Evolutionary conservation across 2,329 filamentous ascomycete species (phyloP).

Genomic region (Zymoseptoria brevis): DNA sequence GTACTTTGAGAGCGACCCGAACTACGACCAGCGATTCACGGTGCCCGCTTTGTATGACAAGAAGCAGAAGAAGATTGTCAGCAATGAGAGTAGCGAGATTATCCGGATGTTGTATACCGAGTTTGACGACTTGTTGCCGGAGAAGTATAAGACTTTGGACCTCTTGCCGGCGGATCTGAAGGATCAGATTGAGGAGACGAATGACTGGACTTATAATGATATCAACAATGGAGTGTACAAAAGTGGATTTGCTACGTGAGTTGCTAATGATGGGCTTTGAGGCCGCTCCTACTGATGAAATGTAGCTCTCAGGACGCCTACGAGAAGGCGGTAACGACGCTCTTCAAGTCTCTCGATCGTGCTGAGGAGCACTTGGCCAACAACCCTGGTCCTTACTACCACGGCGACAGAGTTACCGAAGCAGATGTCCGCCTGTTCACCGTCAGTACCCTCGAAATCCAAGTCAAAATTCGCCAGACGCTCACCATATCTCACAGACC

Average conservation of each 20-base stretch:
- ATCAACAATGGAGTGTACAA: slow-evolving; percentile 48
- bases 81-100: slow-evolving; percentile 88
- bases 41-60: slow-evolving; percentile 83
- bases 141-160: slow-evolving; percentile 37
- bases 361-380: slow-evolving; percentile 37
- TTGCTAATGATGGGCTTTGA: slow-evolving; percentile 1
- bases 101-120: slow-evolving; percentile 79
- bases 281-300: neutral
- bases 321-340: slow-evolving; percentile 36
- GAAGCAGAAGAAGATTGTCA: slow-evolving; percentile 68
- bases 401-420: slow-evolving; percentile 41
- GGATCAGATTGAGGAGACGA: slow-evolving; percentile 41
- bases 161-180: slow-evolving; percentile 39
- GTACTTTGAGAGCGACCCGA: slow-evolving; percentile 66
- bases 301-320: slow-evolving; percentile 42
- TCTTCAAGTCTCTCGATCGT: slow-evolving; percentile 44
- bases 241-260: slow-evolving; percentile 42
- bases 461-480: too few relatives aligned
- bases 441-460: slow-evolving; percentile 1
- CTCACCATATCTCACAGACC: slow-evolving; percentile 31
- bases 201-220: slow-evolving; percentile 47
- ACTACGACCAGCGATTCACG: slow-evolving; percentile 74
- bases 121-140: slow-evolving; percentile 55
- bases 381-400: slow-evolving; percentile 40
- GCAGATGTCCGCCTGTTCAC: slow-evolving; percentile 46